phyloP scores from a whole-genome alignment of 2,329 filamentous ascomycete species.

The Raffaelea arxii region DNA sequence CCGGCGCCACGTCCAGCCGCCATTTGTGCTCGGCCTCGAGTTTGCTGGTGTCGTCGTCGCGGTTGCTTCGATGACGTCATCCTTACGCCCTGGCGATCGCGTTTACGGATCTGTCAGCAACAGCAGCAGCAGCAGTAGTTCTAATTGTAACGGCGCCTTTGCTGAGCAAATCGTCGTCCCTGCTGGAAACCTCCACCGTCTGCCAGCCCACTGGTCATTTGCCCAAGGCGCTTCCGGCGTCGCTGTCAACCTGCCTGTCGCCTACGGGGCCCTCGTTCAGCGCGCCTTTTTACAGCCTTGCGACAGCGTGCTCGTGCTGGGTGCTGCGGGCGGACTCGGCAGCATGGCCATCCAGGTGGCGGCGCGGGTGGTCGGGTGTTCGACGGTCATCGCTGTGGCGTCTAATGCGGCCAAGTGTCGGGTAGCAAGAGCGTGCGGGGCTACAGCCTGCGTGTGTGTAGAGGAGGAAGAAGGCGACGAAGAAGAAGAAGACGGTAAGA shows the following conservation, averaged over 20 bases:
- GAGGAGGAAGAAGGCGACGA: slow-evolving; percentile 25
- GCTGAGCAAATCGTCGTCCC: slow-evolving; percentile 38
- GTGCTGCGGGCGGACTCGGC: slow-evolving; percentile 45
- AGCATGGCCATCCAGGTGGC: slow-evolving; percentile 47
- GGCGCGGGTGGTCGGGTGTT: slow-evolving; percentile 20
- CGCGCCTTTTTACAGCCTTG: slow-evolving; percentile 30
- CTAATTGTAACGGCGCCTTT: slow-evolving; percentile 45
- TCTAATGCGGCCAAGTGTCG: slow-evolving; percentile 34
- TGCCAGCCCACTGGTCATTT: slow-evolving; percentile 35
- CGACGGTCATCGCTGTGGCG: slow-evolving; percentile 42
- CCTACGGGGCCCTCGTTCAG: slow-evolving; percentile 38
- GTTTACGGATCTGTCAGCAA: slow-evolving; percentile 36
- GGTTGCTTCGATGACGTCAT: slow-evolving; percentile 13
- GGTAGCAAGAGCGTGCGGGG: slow-evolving; percentile 28
- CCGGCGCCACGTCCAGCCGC: slow-evolving; percentile 41
- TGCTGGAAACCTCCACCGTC: slow-evolving; percentile 25
- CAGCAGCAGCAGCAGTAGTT: too few relatives aligned
- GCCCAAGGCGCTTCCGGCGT: slow-evolving; percentile 43
- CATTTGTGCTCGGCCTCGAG: slow-evolving; percentile 51
- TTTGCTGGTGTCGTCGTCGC: slow-evolving; percentile 43
- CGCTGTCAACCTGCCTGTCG: slow-evolving; percentile 41
- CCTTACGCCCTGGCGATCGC: slow-evolving; percentile 34
- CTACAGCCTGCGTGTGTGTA: slow-evolving; percentile 7
- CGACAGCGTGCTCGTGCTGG: slow-evolving; percentile 43
- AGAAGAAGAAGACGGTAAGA: slow-evolving; percentile 19